Percentiles rank a stretch among this genome's conserved stretches.
These are phyloP conservation scores for Asterophora parasitica DNA, from an alignment of 768 basidiomycete genomes.

Conservation along the genomic window DNA sequence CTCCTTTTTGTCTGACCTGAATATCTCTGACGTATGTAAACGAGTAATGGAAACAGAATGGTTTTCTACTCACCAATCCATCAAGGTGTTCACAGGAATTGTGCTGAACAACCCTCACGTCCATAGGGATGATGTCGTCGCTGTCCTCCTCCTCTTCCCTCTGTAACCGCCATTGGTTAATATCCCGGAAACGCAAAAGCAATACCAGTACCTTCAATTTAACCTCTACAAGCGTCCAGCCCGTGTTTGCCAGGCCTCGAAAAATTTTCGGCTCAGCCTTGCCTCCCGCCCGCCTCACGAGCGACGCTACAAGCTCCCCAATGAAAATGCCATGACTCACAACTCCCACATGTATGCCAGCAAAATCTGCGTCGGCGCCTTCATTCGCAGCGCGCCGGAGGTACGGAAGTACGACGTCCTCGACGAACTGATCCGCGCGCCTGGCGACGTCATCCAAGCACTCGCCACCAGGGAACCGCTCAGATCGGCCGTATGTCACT, in stretches of 20 bases:
- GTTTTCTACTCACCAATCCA: constrained; percentile 42
- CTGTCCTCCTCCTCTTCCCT: constrained; percentile 14
- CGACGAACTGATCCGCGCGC: constrained; percentile 49
- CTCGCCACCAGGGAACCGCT: constrained; percentile 70
- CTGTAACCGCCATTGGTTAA: constrained; percentile 15
- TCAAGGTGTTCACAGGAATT: constrained; percentile 54
- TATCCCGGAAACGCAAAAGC: background rate
- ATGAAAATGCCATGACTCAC: constrained; percentile 78
- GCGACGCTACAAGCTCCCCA: constrained; percentile 47
- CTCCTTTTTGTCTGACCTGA: constrained; percentile 62
- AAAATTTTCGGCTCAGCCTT: constrained; percentile 25
- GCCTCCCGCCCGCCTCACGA: constrained; percentile 38
- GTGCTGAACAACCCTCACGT: constrained; percentile 44
- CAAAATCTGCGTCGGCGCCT: constrained; percentile 21
- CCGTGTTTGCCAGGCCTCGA: constrained; percentile 61
- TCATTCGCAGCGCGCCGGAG: constrained; percentile 36
- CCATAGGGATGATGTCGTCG: constrained; percentile 24
- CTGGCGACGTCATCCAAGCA: constrained; percentile 55
- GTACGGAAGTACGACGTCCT: constrained; percentile 52
- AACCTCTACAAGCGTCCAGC: constrained; percentile 55
- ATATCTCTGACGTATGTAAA: background rate
- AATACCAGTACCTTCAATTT: constrained; percentile 28
- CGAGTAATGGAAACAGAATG: no score
- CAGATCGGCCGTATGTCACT: constrained; percentile 34
- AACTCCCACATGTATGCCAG: constrained; percentile 48